A percentile compares a stretch with the other conserved stretches of the same genome.
Conservation (phyloP, 1,284 basidiomycete genomes). For the Pterulicium gracile region DNA sequence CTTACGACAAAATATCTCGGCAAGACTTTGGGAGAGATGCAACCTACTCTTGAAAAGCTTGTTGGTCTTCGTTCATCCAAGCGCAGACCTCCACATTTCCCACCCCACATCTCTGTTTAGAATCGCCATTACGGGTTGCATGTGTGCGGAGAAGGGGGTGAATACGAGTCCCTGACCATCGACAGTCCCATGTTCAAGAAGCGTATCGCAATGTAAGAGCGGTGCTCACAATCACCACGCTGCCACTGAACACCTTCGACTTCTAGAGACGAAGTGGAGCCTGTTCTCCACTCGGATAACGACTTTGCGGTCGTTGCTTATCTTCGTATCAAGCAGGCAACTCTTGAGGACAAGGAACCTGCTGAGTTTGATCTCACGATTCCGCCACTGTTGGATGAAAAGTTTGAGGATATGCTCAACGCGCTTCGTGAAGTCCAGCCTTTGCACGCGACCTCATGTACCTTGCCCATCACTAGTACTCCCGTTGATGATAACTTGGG, state of each 20-base stretch:
- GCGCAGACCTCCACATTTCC: neutral
- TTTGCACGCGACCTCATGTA: no score
- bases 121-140: conserved; percentile 83
- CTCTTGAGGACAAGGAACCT: conserved; percentile 41
- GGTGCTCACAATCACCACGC: conserved; percentile 1
- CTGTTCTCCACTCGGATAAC: conserved; percentile 66
- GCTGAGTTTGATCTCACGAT: conserved; percentile 16
- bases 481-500: no score
- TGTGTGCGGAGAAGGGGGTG: conserved; percentile 95
- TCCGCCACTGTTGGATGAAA: conserved; percentile 44
- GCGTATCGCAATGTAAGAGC: conserved; percentile 58
- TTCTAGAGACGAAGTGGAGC: conserved; percentile 50
- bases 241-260: conserved; percentile 4
- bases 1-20: conserved; percentile 74
- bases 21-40: conserved; percentile 67
- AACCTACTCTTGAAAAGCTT: conserved; percentile 62
- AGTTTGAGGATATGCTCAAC: no score
- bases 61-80: conserved; percentile 28
- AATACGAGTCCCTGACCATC: conserved; percentile 92
- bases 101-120: conserved; percentile 26
- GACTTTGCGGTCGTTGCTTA: conserved; percentile 83
- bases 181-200: conserved; percentile 86
- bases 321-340: conserved; percentile 64
- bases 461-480: no score
- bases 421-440: no score